Evolutionary conservation across 1,139 yeast genomes (phyloP).

Genomic region (Yamadazyma siamensis): DNA sequence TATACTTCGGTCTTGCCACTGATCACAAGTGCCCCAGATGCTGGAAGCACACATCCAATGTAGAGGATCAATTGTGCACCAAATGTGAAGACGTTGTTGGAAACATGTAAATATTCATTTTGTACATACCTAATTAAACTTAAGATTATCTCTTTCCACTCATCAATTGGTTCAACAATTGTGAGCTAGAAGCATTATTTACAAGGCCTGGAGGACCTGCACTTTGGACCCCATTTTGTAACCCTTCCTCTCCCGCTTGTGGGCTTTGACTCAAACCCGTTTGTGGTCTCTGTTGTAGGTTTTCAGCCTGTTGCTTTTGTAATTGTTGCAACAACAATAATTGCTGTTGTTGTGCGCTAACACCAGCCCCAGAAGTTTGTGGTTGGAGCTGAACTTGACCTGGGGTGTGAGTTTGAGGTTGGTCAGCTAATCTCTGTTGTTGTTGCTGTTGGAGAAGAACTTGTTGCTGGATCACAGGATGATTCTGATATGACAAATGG

Average conservation of each 20-base stretch:
- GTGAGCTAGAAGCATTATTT: constrained; percentile 50
- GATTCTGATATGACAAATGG: constrained; percentile 48
- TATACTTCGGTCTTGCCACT: constrained; percentile 27
- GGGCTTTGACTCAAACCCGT: not conserved
- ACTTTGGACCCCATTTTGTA: constrained; percentile 1
- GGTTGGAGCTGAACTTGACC: too few relatives aligned
- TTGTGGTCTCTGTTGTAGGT: too few relatives aligned
- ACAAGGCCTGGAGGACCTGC: constrained; percentile 12
- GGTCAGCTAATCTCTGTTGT: constrained; percentile 15
- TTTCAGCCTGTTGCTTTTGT: constrained; percentile 18
- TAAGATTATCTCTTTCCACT: constrained; percentile 50
- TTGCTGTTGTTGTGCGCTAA: constrained; percentile 25
- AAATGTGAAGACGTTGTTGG: constrained; percentile 53
- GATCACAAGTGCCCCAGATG: constrained; percentile 82
- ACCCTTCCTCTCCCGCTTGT: constrained; percentile 1
- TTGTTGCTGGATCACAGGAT: constrained; percentile 42
- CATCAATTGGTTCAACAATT: constrained; percentile 62
- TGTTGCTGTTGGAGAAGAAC: constrained; percentile 31
- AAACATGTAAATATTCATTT: constrained; percentile 6
- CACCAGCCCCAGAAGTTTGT: constrained; percentile 1
- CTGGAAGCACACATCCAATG: constrained; percentile 71
- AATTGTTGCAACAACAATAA: constrained; percentile 27
- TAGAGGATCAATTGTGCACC: constrained; percentile 54
- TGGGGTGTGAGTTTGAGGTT: not conserved
- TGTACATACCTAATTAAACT: not conserved